These are phyloP conservation scores for Phascolomyces articulosus DNA, from an alignment of 371 early-diverging fungal species.

Conservation along the genomic window DNA sequence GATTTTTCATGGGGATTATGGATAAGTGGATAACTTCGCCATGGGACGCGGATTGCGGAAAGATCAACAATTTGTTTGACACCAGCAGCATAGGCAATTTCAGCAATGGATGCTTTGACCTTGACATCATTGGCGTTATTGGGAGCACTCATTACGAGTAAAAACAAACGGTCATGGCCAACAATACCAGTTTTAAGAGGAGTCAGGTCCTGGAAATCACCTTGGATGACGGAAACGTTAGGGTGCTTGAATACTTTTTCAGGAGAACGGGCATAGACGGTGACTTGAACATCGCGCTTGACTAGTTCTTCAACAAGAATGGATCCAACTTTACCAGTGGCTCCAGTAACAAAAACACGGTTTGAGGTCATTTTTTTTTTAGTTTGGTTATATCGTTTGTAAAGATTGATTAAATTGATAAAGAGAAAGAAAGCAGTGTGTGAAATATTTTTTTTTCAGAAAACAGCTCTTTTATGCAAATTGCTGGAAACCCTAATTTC, in stretches of 20 bases:
- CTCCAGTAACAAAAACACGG: conserved; percentile 29
- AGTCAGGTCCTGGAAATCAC: conserved; percentile 15
- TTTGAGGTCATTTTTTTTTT: conserved; percentile 7
- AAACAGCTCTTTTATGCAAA: no score
- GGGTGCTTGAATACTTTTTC: conserved; percentile 14
- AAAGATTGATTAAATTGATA: no score
- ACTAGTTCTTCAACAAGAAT: conserved; percentile 18
- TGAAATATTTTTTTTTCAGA: no score
- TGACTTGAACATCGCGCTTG: conserved; percentile 3
- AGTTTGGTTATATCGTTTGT: no score
- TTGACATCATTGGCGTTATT: background rate
- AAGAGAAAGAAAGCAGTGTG: no score
- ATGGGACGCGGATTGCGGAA: conserved; percentile 2
- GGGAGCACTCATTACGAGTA: conserved; percentile 1
- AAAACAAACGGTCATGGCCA: conserved; percentile 21
- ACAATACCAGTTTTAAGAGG: conserved; percentile 11
- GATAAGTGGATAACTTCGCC: background rate
- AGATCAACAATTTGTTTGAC: conserved; percentile 22
- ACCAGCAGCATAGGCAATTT: conserved; percentile 20
- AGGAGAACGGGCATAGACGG: conserved; percentile 24
- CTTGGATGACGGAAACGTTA: conserved; percentile 15
- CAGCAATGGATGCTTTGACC: background rate
- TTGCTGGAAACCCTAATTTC: no score
- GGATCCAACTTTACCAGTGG: conserved; percentile 33
- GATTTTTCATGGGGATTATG: background rate